phyloP scores from a whole-genome alignment of 768 basidiomycete species.

The Russula vinacea region DNA sequence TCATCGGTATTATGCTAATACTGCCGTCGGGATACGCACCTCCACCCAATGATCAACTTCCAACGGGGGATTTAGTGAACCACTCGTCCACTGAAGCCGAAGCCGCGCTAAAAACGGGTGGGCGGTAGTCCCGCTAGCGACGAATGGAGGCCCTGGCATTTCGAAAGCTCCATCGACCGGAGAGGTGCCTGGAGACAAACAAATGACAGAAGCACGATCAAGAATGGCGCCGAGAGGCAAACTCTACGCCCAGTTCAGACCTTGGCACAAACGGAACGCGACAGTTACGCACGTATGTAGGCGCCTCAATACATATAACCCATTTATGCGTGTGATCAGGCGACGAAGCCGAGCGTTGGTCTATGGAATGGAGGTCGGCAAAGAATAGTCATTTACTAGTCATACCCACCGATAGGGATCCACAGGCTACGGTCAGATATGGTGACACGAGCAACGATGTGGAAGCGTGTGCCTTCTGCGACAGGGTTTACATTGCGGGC shows the following conservation, averaged over 20 bases:
- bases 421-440: constrained; percentile 47
- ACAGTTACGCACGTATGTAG: constrained; percentile 45
- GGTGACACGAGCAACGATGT: constrained; percentile 44
- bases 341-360: constrained; percentile 34
- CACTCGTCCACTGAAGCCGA: constrained; percentile 43
- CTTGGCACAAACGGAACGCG: not conserved
- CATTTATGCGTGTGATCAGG: constrained; percentile 45
- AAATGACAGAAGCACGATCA: constrained; percentile 37
- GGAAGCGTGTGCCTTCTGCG: constrained; percentile 43
- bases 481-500: not conserved
- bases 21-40: constrained; percentile 34
- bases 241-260: constrained; percentile 33
- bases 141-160: constrained; percentile 41
- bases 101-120: constrained; percentile 36
- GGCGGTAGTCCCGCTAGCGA: constrained; percentile 16
- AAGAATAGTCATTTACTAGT: not conserved
- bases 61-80: constrained; percentile 41
- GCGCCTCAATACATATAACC: constrained; percentile 45
- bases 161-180: constrained; percentile 36
- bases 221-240: constrained; percentile 39
- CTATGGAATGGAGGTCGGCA: constrained; percentile 31
- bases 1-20: not conserved
- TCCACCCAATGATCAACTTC: constrained; percentile 54
- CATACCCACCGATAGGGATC: constrained; percentile 40
- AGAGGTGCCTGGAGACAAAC: constrained; percentile 37